Conservation (phyloP, 441 rosid species). For the Brassica balearica region DNA sequence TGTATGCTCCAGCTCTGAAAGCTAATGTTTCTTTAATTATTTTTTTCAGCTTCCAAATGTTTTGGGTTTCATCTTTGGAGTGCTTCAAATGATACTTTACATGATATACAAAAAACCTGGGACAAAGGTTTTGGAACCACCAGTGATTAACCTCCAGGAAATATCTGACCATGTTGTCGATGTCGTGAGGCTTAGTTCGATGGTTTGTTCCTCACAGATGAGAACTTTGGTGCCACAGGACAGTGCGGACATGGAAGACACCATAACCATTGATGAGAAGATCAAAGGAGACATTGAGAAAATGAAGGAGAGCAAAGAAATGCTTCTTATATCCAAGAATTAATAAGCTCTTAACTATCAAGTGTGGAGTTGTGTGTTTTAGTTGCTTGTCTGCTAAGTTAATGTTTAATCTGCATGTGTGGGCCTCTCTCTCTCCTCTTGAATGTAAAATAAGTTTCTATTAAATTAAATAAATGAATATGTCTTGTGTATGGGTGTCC, state of each 20-base stretch:
- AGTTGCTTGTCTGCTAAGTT: constrained; percentile 35
- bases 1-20: neutral
- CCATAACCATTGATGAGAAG: constrained; percentile 39
- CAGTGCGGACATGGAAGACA: constrained; percentile 42
- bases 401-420: constrained; percentile 21
- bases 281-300: constrained; percentile 39
- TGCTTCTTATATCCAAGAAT: constrained; percentile 22
- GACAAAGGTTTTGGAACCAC: constrained; percentile 48
- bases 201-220: constrained; percentile 50
- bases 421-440: neutral
- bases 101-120: constrained; percentile 61
- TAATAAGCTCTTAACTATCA: constrained; percentile 25
- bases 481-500: too few relatives aligned
- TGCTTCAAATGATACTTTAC: constrained; percentile 79
- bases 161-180: constrained; percentile 66
- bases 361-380: constrained; percentile 10
- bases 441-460: too few relatives aligned
- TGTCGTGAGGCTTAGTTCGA: constrained; percentile 51
- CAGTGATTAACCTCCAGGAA: constrained; percentile 56
- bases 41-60: constrained; percentile 74
- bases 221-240: constrained; percentile 46
- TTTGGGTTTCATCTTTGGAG: constrained; percentile 74
- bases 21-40: neutral
- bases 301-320: constrained; percentile 29
- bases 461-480: too few relatives aligned